Base-by-base conservation (phyloP, 225 moss, liverwort and hornwort genomes). In the Sphagnum tenellum region DNA sequence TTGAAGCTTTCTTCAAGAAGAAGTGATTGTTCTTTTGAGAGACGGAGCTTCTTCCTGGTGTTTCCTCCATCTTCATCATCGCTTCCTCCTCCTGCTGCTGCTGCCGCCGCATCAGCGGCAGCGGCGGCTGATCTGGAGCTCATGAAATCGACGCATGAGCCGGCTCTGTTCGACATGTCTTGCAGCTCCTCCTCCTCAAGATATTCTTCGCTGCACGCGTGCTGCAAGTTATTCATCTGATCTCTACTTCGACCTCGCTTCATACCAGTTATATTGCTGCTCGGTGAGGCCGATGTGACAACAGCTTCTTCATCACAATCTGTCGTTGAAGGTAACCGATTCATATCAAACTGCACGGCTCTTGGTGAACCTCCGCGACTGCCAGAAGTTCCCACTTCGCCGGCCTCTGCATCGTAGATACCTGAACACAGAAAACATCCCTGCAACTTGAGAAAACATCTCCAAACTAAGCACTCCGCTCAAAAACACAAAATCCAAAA, bases 1-100 rank as follows among this genome's bases (percentile, higher is more conserved):
- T 93, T 98, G 72, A 98, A 98, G 64, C 90, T 93, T 66, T 98
- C 96, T 64, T 98, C 96, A 8, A 98, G 59, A 0, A 98, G 75
- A 0, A 92, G 92, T 3, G 90, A 90, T 75, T 98, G 96, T 63
- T 98, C 96, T 59, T 98, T 98, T 0, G 96, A 98, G 0, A 98
- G 72, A 3, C 96, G 82, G 44, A 98, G 87, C 71, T 98, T 98
- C 83, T 98, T 98, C 64, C 96, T 81, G 8, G 96, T 93, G 0
- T 88, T 80, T 2, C 89, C 90, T 50, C 93, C 96, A 73, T 92
- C 96, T 60, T 98, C 96, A 56, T 98, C 96, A 13, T 98, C 96
- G 55, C 90, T 90, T 0, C 96, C 73, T 3, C 86, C 96, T 29
- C 29, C 29, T 29, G 29, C 29, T 29, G 29, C 29, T 29, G 29